Evolutionary conservation across 2,329 filamentous ascomycete genomes (phyloP).

Genomic region (Exserohilum turcica): DNA sequence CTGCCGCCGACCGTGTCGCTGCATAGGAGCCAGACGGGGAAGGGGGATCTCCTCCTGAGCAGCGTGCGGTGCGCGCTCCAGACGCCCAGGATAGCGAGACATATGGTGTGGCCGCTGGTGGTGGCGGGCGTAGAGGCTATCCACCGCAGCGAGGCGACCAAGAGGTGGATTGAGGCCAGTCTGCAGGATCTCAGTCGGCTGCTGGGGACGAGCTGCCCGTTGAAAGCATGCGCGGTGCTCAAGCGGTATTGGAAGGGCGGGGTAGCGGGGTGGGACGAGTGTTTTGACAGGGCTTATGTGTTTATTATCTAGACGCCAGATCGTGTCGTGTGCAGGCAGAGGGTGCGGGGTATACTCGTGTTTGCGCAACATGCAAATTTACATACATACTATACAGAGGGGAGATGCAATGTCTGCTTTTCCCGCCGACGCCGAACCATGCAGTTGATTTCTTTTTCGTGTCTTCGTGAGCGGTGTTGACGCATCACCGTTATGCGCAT

Average conservation of each 20-base stretch:
- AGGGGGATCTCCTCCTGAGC: constrained; percentile 20
- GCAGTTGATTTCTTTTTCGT: constrained; percentile 2
- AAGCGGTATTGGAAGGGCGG: constrained; percentile 32
- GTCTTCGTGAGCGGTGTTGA: background rate
- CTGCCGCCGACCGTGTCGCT: constrained; percentile 26
- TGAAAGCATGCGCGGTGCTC: constrained; percentile 30
- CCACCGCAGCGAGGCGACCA: constrained; percentile 20
- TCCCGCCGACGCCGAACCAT: constrained; percentile 18
- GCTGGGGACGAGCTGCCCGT: constrained; percentile 28
- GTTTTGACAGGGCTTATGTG: constrained; percentile 34
- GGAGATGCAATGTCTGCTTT: constrained; percentile 2
- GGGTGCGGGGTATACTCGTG: background rate
- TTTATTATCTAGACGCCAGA: constrained; percentile 25
- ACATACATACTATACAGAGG: constrained; percentile 20
- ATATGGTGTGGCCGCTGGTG: constrained; percentile 32
- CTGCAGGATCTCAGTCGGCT: constrained; percentile 22
- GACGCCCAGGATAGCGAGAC: constrained; percentile 15
- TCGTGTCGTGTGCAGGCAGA: background rate
- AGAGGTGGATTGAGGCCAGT: constrained; percentile 27
- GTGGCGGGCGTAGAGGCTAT: constrained; percentile 36
- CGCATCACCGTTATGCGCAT: too few species aligned
- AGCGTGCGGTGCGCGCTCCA: constrained; percentile 16
- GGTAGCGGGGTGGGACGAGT: constrained; percentile 35
- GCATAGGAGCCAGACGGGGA: constrained; percentile 17
- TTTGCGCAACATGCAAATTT: constrained; percentile 15